Base-by-base conservation (phyloP, 495 filamentous ascomycete species). In the Aspergillus bridgeri region DNA sequence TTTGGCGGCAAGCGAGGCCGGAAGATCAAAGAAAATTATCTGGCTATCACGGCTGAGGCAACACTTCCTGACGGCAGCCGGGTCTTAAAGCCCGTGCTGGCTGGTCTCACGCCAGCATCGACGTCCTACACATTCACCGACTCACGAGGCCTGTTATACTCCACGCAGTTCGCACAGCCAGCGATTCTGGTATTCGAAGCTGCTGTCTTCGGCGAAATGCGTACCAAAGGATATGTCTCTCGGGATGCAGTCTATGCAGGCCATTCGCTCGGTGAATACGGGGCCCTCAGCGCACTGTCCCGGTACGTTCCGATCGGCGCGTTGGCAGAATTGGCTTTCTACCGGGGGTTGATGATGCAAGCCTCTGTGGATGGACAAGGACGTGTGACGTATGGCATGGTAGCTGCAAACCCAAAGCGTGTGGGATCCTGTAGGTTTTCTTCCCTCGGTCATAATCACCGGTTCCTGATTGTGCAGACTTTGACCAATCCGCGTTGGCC, bases 91-190 rank as follows among this genome's bases (percentile, higher is more conserved):
- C 65, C 61, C 21, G 46, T 69, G 0, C 47, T 76, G 18, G 42
- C 56, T 1, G 62, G 51, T 6, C 63, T 78, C 45, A 69, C 56
- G 2, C 19, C 59, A 0, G 18, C 53, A 1, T 64, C 70, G 11
- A 19, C 51, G 11, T 74, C 66, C 0, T 72, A 75, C 54, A 76
- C 74, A 0, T 78, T 71, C 56, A 51, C 21, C 0, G 54, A 67
- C 19, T 59, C 69, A 1, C 45, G 42, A 15, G 76, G 76, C 1
- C 53, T 79, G 11, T 59, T 79, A 6, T 75, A 64, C 33, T 59
- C 67, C 1, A 78, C 76, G 0, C 69, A 77, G 53, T 79, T 79
- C 47, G 65, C 76, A 2, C 76, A 79, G 51, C 74, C 76, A 4
- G 68, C 73, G 0, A 59, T 79, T 1, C 58, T 67, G 3, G 24